Evolutionary conservation across 75 land plant genomes (phyloP), one percentile per base, ranked within the genome.

Genomic region (Pinus taeda): DNA sequence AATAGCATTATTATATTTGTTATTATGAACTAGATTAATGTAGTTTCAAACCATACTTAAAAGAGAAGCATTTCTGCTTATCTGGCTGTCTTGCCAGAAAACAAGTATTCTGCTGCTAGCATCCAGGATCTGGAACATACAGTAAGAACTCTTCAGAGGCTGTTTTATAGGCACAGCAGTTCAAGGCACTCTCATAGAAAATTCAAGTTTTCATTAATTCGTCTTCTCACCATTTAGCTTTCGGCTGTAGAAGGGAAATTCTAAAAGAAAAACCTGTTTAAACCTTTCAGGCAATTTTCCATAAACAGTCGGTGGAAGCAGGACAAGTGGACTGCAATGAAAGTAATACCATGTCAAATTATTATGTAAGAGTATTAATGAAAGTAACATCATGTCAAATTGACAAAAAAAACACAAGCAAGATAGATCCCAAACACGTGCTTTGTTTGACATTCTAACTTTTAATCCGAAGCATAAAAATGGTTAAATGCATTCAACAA

Each of bases 191-290:
- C 49, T 21, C 72, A 18, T 11, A 39, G 22, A 69, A 22, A 4
- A 42, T 37, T 8, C 11, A 13, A 4, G 2, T 65, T 39, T 15
- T 65, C 42, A 20, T n/a, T 69, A 69, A 39, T 39, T 11, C 11
- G 55, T 42, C 4, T n/a, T 69, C 42, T 67, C 71, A 69, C 24
- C 53, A 39, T 89, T 85, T 62, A 92, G 83, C 72, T 84, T 84
- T 57, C 81, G 82, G 75, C 83, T 96, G 88, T 96, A 96, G 64
- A 96, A 66, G 64, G 97, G 98, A 56, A 95, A 87, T 85, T 96
- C 98, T 80, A 96, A 90, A 59, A 96, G 86, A 37, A 92, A 87
- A 56, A 64, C 75, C n/a, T 76, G 30, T 76, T 94, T 94, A 57
- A 92, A 78, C 97, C 94, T 90, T 22, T 57, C 76, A 22, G 98